Evolutionary conservation across 2,329 filamentous ascomycete genomes (phyloP), one percentile per base, ranked within the genome.

Genomic region (Pseudogymnoascus sp.): DNA sequence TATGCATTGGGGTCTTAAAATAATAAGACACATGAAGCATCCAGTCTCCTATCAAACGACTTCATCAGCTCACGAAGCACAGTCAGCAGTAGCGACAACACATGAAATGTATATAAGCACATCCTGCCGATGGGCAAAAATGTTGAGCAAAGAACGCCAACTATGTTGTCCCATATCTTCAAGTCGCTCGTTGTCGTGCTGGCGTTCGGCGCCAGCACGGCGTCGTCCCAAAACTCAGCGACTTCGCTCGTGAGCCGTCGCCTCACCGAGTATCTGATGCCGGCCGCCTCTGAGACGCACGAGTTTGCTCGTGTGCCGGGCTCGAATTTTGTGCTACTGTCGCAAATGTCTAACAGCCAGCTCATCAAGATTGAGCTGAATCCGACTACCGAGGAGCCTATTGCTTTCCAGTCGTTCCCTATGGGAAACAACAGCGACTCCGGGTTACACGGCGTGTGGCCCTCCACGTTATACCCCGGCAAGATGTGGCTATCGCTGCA

Each of bases 361-460:
- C 60, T 61, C 17, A 44, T 61, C 23, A 61, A 61, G 38, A 61
- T 61, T 21, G 60, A 61, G 60, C 23, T 61, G 60, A 15, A 61
- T 53, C 60, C 60, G 38, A 44, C 21, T 17, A 61, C 60, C n/a
- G 60, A 61, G 31, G 37, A 61, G 21, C 60, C 60, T n/a, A n/a
- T 53, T 19, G 60, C 60, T 19, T 46, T 53, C 7, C 35, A 61
- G 15, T 23, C 60, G 40, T 61, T 61, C n/a, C 60, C 38, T 23
- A 61, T 61, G 60, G 60, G 60, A 13, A 40, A 44, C 15, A 44
- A 44, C 38, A 44, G 37, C 60, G 29, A 61, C 37, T 61, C 60
- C 4, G 33, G 37, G 10, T 23, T 61, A 4, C 60, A 61, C 19
- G 60, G 60, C 37, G 60, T 61, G 23, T 61, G 60, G 60, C 38